Evolutionary conservation across 129 eudicot species (phyloP).

Genomic region (Sambucus nigra): DNA sequence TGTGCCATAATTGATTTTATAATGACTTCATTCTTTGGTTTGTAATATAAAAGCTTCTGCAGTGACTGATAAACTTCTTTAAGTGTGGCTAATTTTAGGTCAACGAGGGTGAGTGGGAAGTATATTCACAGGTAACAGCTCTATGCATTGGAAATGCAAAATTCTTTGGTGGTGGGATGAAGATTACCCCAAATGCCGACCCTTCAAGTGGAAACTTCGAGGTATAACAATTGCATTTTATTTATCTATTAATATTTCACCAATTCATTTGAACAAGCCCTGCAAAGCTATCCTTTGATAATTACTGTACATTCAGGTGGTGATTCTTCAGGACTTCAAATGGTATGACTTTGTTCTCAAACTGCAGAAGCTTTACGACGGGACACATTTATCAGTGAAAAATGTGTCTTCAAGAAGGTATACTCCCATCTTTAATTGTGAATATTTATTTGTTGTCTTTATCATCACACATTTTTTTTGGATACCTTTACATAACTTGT

Average conservation of each 20-base stretch:
- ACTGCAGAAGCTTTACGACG: conserved; percentile 68
- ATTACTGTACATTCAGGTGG: conserved; percentile 46
- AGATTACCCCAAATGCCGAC: conserved; percentile 86
- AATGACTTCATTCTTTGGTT: not conserved
- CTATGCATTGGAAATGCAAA: conserved; percentile 95
- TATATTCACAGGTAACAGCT: conserved; percentile 77
- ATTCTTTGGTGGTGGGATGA: conserved; percentile 98
- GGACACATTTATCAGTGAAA: conserved; percentile 79
- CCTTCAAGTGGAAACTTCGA: conserved; percentile 76
- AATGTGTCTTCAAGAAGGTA: conserved; percentile 81
- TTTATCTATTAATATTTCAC: not conserved
- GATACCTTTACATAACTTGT: too few species aligned
- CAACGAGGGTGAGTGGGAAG: conserved; percentile 91
- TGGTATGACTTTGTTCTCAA: conserved; percentile 86
- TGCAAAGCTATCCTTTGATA: conserved; percentile 3
- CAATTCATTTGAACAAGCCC: not conserved
- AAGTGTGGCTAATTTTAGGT: conserved; percentile 30
- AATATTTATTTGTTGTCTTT: not conserved
- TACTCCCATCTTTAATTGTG: not conserved
- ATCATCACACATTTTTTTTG: not conserved
- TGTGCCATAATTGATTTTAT: not conserved
- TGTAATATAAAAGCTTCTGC: not conserved
- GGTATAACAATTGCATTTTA: conserved; percentile 32
- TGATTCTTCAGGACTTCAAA: conserved; percentile 85
- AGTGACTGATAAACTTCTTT: not conserved